Evolutionary conservation across 2,329 filamentous ascomycete species (phyloP), one percentile per base, ranked within the genome.

Genomic region (Colletotrichum abscissum): DNA sequence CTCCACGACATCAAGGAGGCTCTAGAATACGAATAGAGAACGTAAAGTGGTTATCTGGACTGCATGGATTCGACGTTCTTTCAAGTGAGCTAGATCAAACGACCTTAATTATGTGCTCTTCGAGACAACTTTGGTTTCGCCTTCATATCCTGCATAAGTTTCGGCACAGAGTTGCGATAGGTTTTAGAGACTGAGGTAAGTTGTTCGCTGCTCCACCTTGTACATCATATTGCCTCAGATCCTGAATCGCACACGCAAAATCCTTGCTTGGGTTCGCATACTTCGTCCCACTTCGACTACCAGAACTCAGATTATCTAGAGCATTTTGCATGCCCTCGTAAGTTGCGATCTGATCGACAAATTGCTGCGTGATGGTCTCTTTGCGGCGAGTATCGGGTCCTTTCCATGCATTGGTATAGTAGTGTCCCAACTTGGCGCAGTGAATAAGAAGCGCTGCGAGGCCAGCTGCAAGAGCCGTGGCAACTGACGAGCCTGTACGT

Each of bases 361-460:
- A 28, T 19, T 24, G 54, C 22, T 56, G 54, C 2, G 26, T 28
- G 14, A 56, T 56, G 4, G 54, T 30, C 22, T 56, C 54, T 5
- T n/a, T 8, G 14, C 54, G 54, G 22, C 12, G 54, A 16, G 54
- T 24, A 14, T 24, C 54, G 8, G 19, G 19, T 8, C 42, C 42
- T 49, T 49, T 49, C 16, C 54, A 56, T 22, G 12, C 22, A 9
- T 70, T 46, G 26, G 76, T 77, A 5, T 78, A 55, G 4, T 77
- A 22, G 4, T 76, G 19, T 0, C 76, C 56, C 0, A 78, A 2
- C 42, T 79, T 75, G 52, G 77, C 75, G 59, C 78, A 80, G 52
- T 80, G 79, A 7, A 82, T 67, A 3, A 82, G 76, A 57, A 82
- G 33, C 2, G 78, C 80, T 1, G 81, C 81, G 5, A 80, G 67